Percentiles rank a stretch among this genome's conserved stretches.
Conservation (phyloP, 163 green algal genomes). For the Chloromonas sp. region DNA sequence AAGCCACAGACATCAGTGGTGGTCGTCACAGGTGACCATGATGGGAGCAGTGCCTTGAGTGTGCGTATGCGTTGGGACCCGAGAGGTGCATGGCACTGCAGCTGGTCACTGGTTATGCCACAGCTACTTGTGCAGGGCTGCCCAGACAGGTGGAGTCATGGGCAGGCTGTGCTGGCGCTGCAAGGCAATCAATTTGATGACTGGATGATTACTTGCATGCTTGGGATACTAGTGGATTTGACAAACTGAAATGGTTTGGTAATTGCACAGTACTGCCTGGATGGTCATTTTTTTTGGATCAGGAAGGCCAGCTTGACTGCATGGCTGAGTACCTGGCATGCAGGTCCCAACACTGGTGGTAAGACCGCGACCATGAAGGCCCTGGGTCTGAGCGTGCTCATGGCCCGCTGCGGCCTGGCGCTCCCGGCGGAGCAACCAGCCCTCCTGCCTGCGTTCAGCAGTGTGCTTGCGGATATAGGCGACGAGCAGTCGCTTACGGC, state of each 20-base stretch:
- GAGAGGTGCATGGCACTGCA: not conserved
- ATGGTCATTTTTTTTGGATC: no score
- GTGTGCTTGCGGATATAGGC: constrained; percentile 88
- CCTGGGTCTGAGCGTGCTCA: constrained; percentile 73
- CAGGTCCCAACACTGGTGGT: constrained; percentile 78
- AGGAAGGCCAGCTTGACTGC: no score
- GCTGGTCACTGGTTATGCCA: not conserved
- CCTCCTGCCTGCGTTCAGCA: constrained; percentile 58
- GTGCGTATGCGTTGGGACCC: not conserved
- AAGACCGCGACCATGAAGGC: constrained; percentile 93
- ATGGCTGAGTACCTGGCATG: not conserved
- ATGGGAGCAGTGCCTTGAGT: not conserved
- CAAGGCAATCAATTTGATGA: no score
- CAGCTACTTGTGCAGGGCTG: no score
- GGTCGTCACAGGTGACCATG: constrained; percentile 69
- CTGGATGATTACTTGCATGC: no score
- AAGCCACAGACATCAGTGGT: constrained; percentile 46
- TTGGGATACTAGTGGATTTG: no score
- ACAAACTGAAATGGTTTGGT: no score
- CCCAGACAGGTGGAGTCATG: no score
- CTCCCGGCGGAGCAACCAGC: constrained; percentile 37
- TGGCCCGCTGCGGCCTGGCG: constrained; percentile 52
- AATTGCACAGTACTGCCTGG: no score
- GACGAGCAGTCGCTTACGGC: constrained; percentile 81
- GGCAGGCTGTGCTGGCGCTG: no score